phyloP scores from a whole-genome alignment of 2,329 filamentous ascomycete genomes.

The Monosporascus cannonballus region DNA sequence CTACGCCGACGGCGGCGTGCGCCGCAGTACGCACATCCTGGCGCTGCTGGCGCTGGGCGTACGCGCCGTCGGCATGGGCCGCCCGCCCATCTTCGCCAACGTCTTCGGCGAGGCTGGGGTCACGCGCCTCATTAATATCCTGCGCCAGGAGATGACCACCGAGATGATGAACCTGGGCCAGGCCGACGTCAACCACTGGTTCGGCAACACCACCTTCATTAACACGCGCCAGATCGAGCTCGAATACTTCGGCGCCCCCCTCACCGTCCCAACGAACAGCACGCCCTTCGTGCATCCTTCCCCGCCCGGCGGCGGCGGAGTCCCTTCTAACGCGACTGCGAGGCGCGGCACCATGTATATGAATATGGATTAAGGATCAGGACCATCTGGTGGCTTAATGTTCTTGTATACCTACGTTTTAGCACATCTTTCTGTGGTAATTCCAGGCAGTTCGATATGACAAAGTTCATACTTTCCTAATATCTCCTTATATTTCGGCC shows the following conservation, averaged over 20 bases:
- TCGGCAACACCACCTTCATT: constrained; percentile 4
- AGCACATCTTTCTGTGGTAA: too few species aligned
- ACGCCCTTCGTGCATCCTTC: neutral
- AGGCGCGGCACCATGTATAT: too few species aligned
- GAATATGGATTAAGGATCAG: too few species aligned
- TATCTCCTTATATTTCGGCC: too few species aligned
- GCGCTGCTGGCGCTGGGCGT: constrained; percentile 29
- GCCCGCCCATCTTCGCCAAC: constrained; percentile 42
- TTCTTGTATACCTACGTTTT: too few species aligned
- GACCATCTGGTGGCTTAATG: too few species aligned
- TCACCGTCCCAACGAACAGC: neutral
- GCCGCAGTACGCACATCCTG: constrained; percentile 27
- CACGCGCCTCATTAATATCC: constrained; percentile 31
- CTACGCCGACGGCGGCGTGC: constrained; percentile 28
- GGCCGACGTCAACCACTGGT: constrained; percentile 3
- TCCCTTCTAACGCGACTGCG: too few species aligned
- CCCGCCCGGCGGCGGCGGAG: neutral
- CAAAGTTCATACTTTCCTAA: too few species aligned
- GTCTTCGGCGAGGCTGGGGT: constrained; percentile 40
- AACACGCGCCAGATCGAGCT: constrained; percentile 6
- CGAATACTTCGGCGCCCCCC: constrained; percentile 4
- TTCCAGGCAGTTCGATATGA: too few species aligned
- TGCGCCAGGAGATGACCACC: constrained; percentile 37
- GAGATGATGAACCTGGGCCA: constrained; percentile 5
- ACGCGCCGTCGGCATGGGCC: constrained; percentile 31